Evolutionary conservation across 1,139 yeast genomes (phyloP), one percentile per base, ranked within the genome.

Genomic region (Nakaseomyces glabratus): DNA sequence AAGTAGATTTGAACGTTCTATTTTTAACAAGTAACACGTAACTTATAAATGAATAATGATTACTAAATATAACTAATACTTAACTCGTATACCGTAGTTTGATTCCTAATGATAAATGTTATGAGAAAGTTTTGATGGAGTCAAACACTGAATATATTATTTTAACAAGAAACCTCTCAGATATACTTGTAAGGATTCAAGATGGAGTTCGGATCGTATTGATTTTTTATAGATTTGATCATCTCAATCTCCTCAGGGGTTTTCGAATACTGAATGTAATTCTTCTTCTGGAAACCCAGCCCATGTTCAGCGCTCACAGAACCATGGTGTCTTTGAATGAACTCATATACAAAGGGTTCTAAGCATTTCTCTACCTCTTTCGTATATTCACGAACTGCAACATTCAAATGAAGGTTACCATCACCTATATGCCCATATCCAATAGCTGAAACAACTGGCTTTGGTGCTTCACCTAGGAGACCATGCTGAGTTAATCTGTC

Each of bases 371-470:
- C 97, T 38, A 88, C 80, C 21, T 66, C 70, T 57, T 82, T 79
- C 46, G 71, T 70, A 61, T 88, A 88, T 49, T 75, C 70, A 55
- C 95, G 72, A n/a, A 85, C 93, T 32, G 93, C 77, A 34, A 88
- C 93, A 55, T 90, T 88, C 55, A 90, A 71, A 57, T 88, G 98
- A 50, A 88, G 68, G 61, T 88, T 88, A 35, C 97, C 96, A 55
- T 88, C 98, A 39, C 98, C 98, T 52, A 88, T 70, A 53, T 88
- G 98, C 16, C 98, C 98, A 51, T 88, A 90, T 1, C 97, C 98
- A 44, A 86, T 76, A 4, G 93, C 93, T 40, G 76, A 79, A 33
- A 84, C 76, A 4, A 82, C 96, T 4, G 96, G 95, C 25, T 45
- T 49, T 15, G 42, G 39, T 2, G 63, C 69, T 41, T 80, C 90